Evolutionary conservation across 208 protist genomes (phyloP).

Genomic region (Crithidia acanthocephali): DNA sequence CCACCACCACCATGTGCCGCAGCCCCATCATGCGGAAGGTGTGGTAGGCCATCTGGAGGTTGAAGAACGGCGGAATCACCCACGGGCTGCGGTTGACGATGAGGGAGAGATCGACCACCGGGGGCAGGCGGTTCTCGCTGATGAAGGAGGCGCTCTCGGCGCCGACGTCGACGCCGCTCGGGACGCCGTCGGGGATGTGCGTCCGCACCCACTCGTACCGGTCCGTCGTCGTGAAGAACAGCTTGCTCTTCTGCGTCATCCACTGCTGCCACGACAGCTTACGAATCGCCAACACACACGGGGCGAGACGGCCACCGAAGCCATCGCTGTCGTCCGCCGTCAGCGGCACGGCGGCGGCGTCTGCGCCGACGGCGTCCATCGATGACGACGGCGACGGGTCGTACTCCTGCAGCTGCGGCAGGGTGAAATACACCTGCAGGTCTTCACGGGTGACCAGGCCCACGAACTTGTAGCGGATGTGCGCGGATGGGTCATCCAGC

Average conservation of each 20-base stretch:
- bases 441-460: slow-evolving; percentile 89
- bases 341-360: slow-evolving; percentile 9
- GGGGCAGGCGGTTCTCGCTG: slow-evolving; percentile 42
- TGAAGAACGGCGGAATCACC: slow-evolving; percentile 87
- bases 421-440: slow-evolving; percentile 80
- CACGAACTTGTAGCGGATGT: slow-evolving; percentile 73
- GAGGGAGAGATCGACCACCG: slow-evolving; percentile 69
- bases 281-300: slow-evolving; percentile 51
- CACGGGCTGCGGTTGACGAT: slow-evolving; percentile 92
- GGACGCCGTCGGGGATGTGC: slow-evolving; percentile 23
- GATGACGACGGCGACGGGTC: background rate
- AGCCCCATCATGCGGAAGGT: slow-evolving; percentile 94
- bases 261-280: slow-evolving; percentile 81
- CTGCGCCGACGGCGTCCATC: too few species aligned
- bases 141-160: slow-evolving; percentile 21
- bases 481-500: slow-evolving; percentile 2
- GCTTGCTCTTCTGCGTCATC: slow-evolving; percentile 68
- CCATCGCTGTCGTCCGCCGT: slow-evolving; percentile 45
- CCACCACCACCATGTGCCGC: slow-evolving; percentile 93
- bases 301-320: slow-evolving; percentile 49
- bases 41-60: slow-evolving; percentile 86
- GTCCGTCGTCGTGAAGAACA: slow-evolving; percentile 59
- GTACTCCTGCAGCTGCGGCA: slow-evolving; percentile 50
- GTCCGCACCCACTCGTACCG: slow-evolving; percentile 48
- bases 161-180: slow-evolving; percentile 5